Evolutionary conservation across 2,329 filamentous ascomycete genomes (phyloP).

Genomic region (Xylaria sp.): DNA sequence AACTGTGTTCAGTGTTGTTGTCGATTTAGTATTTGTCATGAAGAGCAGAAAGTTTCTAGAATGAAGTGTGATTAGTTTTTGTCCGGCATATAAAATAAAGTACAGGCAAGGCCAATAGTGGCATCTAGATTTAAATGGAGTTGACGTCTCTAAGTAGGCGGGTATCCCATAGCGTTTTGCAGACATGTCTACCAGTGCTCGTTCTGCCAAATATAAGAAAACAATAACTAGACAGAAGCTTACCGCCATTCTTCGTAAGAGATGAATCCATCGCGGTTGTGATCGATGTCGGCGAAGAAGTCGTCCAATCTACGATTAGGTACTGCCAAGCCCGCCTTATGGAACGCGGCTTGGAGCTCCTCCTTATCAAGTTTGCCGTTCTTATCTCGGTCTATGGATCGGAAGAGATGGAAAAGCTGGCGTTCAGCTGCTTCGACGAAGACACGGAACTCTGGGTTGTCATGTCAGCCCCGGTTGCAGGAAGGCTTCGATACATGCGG

Average conservation of each 20-base stretch:
- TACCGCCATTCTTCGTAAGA: slow-evolving; percentile 98
- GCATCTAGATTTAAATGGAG: slow-evolving; percentile 4
- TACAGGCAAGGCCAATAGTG: not conserved
- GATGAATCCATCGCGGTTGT: slow-evolving; percentile 87
- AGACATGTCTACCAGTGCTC: not conserved
- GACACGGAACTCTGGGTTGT: slow-evolving; percentile 78
- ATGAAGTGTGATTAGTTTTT: slow-evolving; percentile 13
- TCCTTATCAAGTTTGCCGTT: slow-evolving; percentile 87
- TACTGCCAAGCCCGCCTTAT: slow-evolving; percentile 79
- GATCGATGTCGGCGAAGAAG: slow-evolving; percentile 91
- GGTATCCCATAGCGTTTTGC: not conserved
- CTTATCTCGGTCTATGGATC: slow-evolving; percentile 83
- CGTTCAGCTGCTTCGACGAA: slow-evolving; percentile 90
- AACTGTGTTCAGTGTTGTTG: slow-evolving; percentile 80
- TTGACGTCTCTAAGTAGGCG: not conserved
- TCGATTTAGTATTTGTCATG: slow-evolving; percentile 72
- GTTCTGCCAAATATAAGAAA: not conserved
- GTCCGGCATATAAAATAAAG: not conserved
- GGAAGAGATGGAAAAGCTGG: slow-evolving; percentile 83
- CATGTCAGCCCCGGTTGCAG: slow-evolving; percentile 27
- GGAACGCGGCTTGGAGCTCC: slow-evolving; percentile 84
- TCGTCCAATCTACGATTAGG: slow-evolving; percentile 79
- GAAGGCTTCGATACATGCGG: not conserved
- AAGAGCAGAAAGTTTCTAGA: slow-evolving; percentile 91
- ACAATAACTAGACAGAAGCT: slow-evolving; percentile 50